phyloP scores from a whole-genome alignment of 73 alveolate species.

The Tetrahymena malaccensis region DNA sequence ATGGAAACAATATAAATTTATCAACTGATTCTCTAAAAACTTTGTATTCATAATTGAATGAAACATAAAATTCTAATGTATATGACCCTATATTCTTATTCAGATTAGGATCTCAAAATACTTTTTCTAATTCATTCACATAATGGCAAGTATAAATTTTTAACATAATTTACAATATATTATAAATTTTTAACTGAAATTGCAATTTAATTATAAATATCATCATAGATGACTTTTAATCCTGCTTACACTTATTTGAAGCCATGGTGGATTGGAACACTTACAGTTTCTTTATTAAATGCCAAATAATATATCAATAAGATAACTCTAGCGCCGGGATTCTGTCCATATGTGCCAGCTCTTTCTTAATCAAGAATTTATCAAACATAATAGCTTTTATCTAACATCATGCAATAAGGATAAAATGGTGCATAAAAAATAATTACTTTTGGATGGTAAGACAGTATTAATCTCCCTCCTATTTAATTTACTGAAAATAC shows the following conservation, averaged over 20 bases:
- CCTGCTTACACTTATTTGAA: slow-evolving; percentile 34
- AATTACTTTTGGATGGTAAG: slow-evolving; percentile 4
- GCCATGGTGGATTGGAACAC: slow-evolving; percentile 42
- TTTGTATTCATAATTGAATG: background rate
- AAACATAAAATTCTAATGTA: background rate
- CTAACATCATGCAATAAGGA: background rate
- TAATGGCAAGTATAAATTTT: background rate
- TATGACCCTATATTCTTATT: background rate
- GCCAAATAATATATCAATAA: slow-evolving; percentile 5
- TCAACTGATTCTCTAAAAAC: background rate
- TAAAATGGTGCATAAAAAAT: slow-evolving; percentile 1
- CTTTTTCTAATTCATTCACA: background rate
- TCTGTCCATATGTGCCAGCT: slow-evolving; percentile 30
- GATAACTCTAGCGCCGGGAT: slow-evolving; percentile 28
- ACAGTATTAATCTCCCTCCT: slow-evolving; percentile 1
- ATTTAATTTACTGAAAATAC: background rate
- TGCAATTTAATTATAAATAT: background rate
- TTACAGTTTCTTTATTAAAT: slow-evolving; percentile 12
- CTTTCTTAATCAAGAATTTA: background rate
- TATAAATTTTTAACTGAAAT: background rate
- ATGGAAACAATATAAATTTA: background rate
- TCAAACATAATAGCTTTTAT: background rate
- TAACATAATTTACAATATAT: too few relatives aligned
- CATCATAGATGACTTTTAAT: background rate
- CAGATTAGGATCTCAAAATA: background rate